These are phyloP conservation scores for Coleophoma crateriformis DNA, from an alignment of 2,329 filamentous ascomycete genomes.

Conservation along the genomic window DNA sequence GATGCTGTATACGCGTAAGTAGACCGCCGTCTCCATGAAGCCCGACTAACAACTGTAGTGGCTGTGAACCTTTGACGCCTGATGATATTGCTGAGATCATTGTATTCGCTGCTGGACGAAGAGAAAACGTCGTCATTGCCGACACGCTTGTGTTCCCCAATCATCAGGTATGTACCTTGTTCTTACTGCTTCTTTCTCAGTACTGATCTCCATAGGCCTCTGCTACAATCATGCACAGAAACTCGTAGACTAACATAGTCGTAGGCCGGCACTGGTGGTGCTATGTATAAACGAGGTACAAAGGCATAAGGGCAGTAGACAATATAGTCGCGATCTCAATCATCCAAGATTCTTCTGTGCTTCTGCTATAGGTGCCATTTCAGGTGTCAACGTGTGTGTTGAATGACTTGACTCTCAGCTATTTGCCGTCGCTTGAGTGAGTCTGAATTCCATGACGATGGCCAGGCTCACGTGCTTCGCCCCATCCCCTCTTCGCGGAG, in stretches of 20 bases:
- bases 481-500: too few species aligned
- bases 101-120: conserved; percentile 76
- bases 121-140: conserved; percentile 86
- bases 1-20: conserved; percentile 81
- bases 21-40: neutral
- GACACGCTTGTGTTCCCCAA: conserved; percentile 84
- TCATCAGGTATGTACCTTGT: conserved; percentile 63
- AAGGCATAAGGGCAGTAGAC: too few species aligned
- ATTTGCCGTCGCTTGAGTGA: too few species aligned
- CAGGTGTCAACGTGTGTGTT: too few species aligned
- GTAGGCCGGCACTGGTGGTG: conserved; percentile 26
- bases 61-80: conserved; percentile 76
- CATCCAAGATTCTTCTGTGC: too few species aligned
- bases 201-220: conserved; percentile 27
- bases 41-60: conserved; percentile 36
- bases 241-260: conserved; percentile 18
- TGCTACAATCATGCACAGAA: conserved; percentile 40
- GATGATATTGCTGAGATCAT: conserved; percentile 89
- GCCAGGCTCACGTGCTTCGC: too few species aligned
- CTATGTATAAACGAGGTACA: conserved; percentile 19
- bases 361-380: too few species aligned
- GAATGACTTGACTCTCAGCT: too few species aligned
- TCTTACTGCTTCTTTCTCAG: conserved; percentile 7
- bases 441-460: too few species aligned
- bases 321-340: too few species aligned